phyloP scores from a whole-genome alignment of 106 monocot species.

The Allium fistulosum region DNA sequence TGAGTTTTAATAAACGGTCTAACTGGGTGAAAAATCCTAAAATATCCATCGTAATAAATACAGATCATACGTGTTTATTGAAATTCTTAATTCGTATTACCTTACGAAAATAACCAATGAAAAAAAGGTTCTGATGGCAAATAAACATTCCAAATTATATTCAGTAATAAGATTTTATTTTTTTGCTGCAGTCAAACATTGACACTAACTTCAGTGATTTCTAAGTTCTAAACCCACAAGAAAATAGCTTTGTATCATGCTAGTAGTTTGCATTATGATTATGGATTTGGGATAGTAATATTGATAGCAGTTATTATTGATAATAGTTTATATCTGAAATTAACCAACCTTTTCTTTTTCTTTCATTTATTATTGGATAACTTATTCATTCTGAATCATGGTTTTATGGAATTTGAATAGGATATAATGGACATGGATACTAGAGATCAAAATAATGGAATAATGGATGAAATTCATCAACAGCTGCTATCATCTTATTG shows the following conservation, averaged over 20 bases:
- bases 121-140: no score
- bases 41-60: no score
- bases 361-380: neutral
- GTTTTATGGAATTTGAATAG: conserved; percentile 16
- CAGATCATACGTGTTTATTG: no score
- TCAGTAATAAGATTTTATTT: no score
- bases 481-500: conserved; percentile 49
- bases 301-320: neutral
- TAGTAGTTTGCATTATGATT: neutral
- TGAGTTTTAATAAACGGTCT: no score
- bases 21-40: no score
- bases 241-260: neutral
- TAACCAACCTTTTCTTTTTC: neutral
- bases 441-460: conserved; percentile 58
- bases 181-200: no score
- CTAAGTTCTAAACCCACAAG: neutral
- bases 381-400: neutral
- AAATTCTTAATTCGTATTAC: no score
- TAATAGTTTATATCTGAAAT: neutral
- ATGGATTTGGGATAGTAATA: neutral
- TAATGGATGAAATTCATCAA: conserved; percentile 54
- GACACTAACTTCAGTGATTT: no score
- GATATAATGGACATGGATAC: conserved; percentile 76
- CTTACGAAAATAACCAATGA: no score
- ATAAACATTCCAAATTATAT: no score